phyloP scores from a whole-genome alignment of 768 basidiomycete species.

The Leucocoprinus sp. region DNA sequence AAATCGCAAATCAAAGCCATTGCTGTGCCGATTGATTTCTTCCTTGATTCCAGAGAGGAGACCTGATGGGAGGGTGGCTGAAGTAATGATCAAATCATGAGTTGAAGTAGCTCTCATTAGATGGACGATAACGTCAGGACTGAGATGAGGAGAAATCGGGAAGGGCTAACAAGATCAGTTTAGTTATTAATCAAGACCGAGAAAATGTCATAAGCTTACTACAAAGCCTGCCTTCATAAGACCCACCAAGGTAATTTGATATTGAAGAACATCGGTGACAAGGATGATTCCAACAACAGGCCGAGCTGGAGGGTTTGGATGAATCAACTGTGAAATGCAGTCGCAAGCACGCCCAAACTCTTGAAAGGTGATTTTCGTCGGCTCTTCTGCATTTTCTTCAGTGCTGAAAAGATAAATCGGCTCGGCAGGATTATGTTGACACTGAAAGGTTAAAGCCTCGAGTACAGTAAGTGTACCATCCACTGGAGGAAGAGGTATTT shows the following conservation, averaged over 20 bases:
- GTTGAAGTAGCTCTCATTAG: constrained; percentile 30
- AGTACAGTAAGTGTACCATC: constrained; percentile 26
- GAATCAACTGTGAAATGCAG: constrained; percentile 30
- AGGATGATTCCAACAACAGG: constrained; percentile 30
- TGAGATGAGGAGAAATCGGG: constrained; percentile 31
- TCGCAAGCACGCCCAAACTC: constrained; percentile 40
- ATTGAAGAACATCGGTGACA: constrained; percentile 27
- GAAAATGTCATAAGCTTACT: constrained; percentile 16
- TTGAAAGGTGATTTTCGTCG: constrained; percentile 26
- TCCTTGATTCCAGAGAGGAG: constrained; percentile 23
- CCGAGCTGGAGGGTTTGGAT: constrained; percentile 26
- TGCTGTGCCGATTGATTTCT: constrained; percentile 15
- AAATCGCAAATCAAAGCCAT: constrained; percentile 18
- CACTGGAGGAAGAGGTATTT: constrained; percentile 15
- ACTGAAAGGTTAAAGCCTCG: constrained; percentile 27
- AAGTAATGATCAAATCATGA: constrained; percentile 29
- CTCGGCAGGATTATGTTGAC: constrained; percentile 23
- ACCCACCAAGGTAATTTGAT: constrained; percentile 33
- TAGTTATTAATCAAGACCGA: not conserved
- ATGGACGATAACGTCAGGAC: constrained; percentile 25
- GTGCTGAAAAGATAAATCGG: constrained; percentile 25
- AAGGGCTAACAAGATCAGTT: constrained; percentile 24
- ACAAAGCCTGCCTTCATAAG: constrained; percentile 28
- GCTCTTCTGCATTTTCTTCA: constrained; percentile 9
- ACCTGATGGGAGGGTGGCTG: constrained; percentile 16